Evolutionary conservation across 2,329 filamentous ascomycete species (phyloP), one percentile per base, ranked within the genome.

Genomic region (Aspergillus caelatus): DNA sequence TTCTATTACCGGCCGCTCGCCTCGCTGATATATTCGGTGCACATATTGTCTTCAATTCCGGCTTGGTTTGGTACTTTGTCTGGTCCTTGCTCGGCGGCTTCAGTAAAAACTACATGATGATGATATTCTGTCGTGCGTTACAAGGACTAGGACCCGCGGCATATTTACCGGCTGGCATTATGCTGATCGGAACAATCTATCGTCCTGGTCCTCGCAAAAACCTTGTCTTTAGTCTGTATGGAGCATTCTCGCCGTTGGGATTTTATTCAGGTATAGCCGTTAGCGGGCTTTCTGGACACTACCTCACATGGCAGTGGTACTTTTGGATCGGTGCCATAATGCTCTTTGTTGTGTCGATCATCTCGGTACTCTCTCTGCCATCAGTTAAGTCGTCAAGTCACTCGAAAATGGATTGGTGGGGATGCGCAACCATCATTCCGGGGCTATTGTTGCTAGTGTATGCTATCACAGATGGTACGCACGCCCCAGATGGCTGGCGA

Each of bases 241-340:
- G 62, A 1, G 62, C 62, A 5, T 64, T 64, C 21, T 64, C 62
- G 3, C 62, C 62, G 1, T n/a, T 64, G 0, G 62, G 62, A 0
- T 64, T 64, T 36, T 64, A 64, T n/a, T 61, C 54, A 1, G 62
- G 62, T 8, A 64, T 64, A 21, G 58, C 54, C 2, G 55, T 64
- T 1, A 53, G 58, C 2, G 62, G 62, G 7, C n/a, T 64, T 5
- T 19, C 45, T 2, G 62, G 58, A 1, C 59, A 58, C 12, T 64
- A 61, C 19, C 53, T 64, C n/a, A 21, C 36, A 0, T 64, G 62
- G 62, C 32, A 34, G 9, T 64, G 62, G 62, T 62, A 64, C 14
- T 64, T 64, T 23, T 61, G 54, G 54, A 64, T 62, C 7, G 62
- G 62, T 2, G 52, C 36, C 12, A 34, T 53, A 3, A 58, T 64